phyloP scores from a whole-genome alignment of 805 yeast species.

The Komagataella pseudopastoris region DNA sequence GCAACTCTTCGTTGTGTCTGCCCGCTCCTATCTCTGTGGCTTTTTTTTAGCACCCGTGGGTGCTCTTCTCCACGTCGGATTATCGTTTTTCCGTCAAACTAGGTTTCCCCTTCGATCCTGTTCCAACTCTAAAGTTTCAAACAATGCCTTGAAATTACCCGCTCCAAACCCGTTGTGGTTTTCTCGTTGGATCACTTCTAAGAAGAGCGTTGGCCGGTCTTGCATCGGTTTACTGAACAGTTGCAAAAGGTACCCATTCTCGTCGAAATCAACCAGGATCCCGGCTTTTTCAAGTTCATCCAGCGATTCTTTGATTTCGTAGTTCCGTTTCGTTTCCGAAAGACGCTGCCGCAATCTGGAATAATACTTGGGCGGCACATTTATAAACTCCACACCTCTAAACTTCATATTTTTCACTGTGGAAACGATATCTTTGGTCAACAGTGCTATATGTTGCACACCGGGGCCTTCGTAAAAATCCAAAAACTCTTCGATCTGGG shows the following conservation, averaged over 20 bases:
- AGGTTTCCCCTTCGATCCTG: conserved; percentile 61
- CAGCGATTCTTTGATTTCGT: conserved; percentile 40
- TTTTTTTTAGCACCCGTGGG: neutral
- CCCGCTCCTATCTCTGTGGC: neutral
- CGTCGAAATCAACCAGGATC: conserved; percentile 68
- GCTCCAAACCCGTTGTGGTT: conserved; percentile 83
- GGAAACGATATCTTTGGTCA: conserved; percentile 44
- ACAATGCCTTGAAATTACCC: conserved; percentile 74
- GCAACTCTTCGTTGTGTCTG: neutral
- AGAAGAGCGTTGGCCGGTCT: conserved; percentile 71
- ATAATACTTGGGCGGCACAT: conserved; percentile 48
- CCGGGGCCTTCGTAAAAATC: conserved; percentile 73
- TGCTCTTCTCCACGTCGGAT: neutral
- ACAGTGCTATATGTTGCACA: conserved; percentile 69
- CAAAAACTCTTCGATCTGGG: conserved; percentile 76
- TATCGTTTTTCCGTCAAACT: conserved; percentile 1
- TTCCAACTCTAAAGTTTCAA: conserved; percentile 70
- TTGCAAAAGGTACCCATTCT: conserved; percentile 64
- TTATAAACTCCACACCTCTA: conserved; percentile 63
- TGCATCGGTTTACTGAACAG: conserved; percentile 65
- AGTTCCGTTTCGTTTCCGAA: conserved; percentile 18
- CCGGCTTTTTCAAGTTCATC: conserved; percentile 33
- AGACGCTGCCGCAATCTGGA: conserved; percentile 31
- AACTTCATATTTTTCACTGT: conserved; percentile 37
- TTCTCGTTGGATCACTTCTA: conserved; percentile 70